Conservation (phyloP, 306 rosid species). For the Glycyrrhiza uralensis region DNA sequence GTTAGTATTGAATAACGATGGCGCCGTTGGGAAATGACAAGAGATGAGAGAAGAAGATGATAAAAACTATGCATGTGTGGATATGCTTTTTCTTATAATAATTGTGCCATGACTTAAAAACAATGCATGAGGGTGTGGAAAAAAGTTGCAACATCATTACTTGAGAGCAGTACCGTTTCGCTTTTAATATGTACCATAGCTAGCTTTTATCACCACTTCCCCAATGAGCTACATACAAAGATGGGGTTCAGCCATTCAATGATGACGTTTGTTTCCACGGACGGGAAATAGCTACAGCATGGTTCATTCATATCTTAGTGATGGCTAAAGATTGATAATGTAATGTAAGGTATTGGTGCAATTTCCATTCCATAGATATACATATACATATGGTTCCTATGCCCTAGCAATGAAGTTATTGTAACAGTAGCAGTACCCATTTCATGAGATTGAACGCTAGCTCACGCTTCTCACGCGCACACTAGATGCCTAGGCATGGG, state of each 20-base stretch:
- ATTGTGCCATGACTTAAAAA: slow-evolving; percentile 30
- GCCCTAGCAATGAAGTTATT: slow-evolving; percentile 11
- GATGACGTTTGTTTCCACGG: slow-evolving; percentile 2
- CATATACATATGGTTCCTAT: slow-evolving; percentile 18
- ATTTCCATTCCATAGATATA: slow-evolving; percentile 12
- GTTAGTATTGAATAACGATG: not conserved
- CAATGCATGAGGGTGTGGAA: slow-evolving; percentile 34
- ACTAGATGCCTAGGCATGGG: not conserved
- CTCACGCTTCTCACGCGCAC: too few species aligned
- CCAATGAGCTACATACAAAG: slow-evolving; percentile 18
- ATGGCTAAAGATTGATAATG: slow-evolving; percentile 19
- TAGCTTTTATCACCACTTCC: slow-evolving; percentile 30
- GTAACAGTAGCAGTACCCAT: not conserved
- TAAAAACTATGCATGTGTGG: not conserved
- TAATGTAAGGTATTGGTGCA: slow-evolving; percentile 12
- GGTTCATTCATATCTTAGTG: not conserved
- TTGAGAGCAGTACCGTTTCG: not conserved
- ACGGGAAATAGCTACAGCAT: slow-evolving; percentile 24
- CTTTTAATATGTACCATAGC: slow-evolving; percentile 20
- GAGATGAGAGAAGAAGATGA: slow-evolving; percentile 2
- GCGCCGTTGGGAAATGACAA: not conserved
- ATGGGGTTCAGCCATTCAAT: slow-evolving; percentile 33
- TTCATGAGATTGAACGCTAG: too few species aligned
- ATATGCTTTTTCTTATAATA: slow-evolving; percentile 4
- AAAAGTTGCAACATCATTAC: slow-evolving; percentile 22